Conservation (phyloP, 441 rosid genomes). For the Arabidopsis hybrid region DNA sequence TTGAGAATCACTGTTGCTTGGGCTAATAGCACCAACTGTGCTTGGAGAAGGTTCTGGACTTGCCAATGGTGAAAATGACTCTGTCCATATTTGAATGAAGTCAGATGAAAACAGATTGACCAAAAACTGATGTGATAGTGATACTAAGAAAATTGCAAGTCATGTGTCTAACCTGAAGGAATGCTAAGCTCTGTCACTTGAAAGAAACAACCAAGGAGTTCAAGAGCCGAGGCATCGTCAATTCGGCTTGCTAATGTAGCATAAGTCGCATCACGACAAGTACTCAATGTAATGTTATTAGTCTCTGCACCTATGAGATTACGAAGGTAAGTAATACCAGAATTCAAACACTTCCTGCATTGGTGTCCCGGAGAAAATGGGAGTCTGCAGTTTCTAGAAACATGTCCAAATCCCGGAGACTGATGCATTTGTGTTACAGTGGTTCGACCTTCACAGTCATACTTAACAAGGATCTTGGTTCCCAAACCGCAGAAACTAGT, state of each 20-base stretch:
- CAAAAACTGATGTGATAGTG: not conserved
- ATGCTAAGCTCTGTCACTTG: conserved; percentile 65
- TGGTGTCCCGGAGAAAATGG: conserved; percentile 58
- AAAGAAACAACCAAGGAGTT: conserved; percentile 85
- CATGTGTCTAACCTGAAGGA: conserved; percentile 56
- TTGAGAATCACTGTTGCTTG: conserved; percentile 61
- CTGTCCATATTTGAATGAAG: conserved; percentile 48
- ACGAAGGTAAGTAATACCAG: conserved; percentile 78
- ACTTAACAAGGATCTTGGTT: conserved; percentile 78
- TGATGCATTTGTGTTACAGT: conserved; percentile 79
- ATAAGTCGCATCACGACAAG: conserved; percentile 92
- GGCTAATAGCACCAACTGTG: conserved; percentile 64
- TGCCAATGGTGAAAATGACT: conserved; percentile 54
- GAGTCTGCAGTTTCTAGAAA: conserved; percentile 63
- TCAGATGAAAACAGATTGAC: conserved; percentile 14
- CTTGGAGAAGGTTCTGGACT: conserved; percentile 68
- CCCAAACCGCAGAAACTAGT: conserved; percentile 84
- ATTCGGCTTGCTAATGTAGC: conserved; percentile 79
- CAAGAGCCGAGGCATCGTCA: conserved; percentile 61
- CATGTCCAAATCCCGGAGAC: conserved; percentile 71
- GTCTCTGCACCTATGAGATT: conserved; percentile 61
- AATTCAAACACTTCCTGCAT: conserved; percentile 83
- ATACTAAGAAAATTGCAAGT: conserved; percentile 14
- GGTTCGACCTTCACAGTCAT: conserved; percentile 71
- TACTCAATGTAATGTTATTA: conserved; percentile 74